Conservation (phyloP, 192 early-diverging fungal species). For the Phlyctochytrium bullatum region DNA sequence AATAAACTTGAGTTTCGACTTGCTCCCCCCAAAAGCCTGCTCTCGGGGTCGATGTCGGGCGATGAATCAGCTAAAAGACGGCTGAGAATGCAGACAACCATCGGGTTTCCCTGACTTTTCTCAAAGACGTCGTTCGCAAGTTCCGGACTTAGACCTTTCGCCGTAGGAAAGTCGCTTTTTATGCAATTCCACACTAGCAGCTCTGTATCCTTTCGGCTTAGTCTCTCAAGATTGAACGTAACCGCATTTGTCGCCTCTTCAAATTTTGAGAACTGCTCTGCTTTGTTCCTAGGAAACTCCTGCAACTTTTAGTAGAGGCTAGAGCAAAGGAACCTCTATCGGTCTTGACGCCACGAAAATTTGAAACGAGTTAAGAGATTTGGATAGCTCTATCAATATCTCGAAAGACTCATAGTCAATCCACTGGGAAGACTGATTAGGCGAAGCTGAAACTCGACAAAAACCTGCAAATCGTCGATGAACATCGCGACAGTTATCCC, state of each 20-base stretch:
- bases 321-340: not conserved
- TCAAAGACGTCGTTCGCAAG: constrained; percentile 21
- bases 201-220: not conserved
- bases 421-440: not conserved
- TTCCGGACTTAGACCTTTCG: no score
- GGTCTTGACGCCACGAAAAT: not conserved
- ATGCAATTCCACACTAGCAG: not conserved
- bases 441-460: not conserved
- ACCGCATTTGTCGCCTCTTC: not conserved
- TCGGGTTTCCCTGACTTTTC: constrained; percentile 16
- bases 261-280: constrained; percentile 1
- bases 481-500: not conserved
- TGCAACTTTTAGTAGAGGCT: not conserved
- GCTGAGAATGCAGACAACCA: constrained; percentile 12
- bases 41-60: constrained; percentile 5
- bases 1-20: not conserved
- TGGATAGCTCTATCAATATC: not conserved
- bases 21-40: constrained; percentile 3
- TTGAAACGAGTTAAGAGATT: not conserved
- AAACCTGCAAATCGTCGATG: not conserved
- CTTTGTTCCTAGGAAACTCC: no score
- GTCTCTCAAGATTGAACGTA: not conserved
- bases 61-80: constrained; percentile 9
- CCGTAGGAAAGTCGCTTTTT: not conserved
- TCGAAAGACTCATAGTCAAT: not conserved